A percentile compares a stretch with the other conserved stretches of the same genome.
These are phyloP conservation scores for Saccharomycopsis fibuligera DNA, from an alignment of 805 yeast species.

Conservation along the genomic window DNA sequence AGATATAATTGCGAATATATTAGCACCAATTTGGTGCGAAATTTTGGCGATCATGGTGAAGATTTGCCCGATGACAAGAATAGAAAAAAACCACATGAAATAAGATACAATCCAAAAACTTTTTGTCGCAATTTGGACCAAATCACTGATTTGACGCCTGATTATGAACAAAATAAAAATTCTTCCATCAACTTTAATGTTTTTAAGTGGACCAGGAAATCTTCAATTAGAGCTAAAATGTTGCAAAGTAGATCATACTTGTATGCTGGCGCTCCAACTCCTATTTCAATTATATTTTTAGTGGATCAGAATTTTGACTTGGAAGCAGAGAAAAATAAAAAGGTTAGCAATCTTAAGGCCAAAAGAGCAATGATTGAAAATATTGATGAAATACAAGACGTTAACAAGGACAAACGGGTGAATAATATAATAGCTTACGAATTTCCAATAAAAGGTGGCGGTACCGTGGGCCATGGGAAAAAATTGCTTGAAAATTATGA, in stretches of 20 bases:
- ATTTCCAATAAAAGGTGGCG: slow-evolving; percentile 17
- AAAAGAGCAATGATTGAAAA: not conserved
- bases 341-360: not conserved
- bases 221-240: slow-evolving; percentile 27
- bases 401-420: slow-evolving; percentile 1
- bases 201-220: slow-evolving; percentile 30
- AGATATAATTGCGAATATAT: slow-evolving; percentile 21
- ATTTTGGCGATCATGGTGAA: slow-evolving; percentile 11
- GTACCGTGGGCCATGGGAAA: slow-evolving; percentile 17
- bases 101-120: slow-evolving; percentile 1
- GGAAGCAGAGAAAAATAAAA: not conserved
- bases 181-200: slow-evolving; percentile 36
- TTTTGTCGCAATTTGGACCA: slow-evolving; percentile 14
- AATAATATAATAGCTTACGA: slow-evolving; percentile 17
- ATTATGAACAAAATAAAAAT: slow-evolving; percentile 21
- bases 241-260: slow-evolving; percentile 36
- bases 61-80: slow-evolving; percentile 3
- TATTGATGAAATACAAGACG: not conserved
- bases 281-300: slow-evolving; percentile 28
- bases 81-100: not conserved
- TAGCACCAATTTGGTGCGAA: slow-evolving; percentile 5
- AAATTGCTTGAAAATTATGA: slow-evolving; percentile 17
- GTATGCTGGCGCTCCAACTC: slow-evolving; percentile 36
- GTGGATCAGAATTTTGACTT: slow-evolving; percentile 12
- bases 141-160: slow-evolving; percentile 10